phyloP scores from a whole-genome alignment of 1,139 yeast species.

The Hemisphaericaspora xylofermentans region DNA sequence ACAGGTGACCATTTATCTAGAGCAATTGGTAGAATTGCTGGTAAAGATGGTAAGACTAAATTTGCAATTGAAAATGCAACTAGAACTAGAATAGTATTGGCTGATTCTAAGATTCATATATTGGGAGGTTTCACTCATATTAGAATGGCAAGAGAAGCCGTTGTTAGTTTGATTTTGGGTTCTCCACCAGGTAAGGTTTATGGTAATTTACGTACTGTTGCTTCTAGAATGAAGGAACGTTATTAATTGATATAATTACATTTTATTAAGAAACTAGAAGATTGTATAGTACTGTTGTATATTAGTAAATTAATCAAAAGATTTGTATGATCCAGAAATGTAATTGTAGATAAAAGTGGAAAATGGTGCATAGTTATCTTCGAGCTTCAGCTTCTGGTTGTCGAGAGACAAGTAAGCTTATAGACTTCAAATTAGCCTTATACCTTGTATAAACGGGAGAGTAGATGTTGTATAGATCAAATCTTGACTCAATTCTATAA shows the following conservation, averaged over 20 bases:
- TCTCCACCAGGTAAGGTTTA: constrained; percentile 98
- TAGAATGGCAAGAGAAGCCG: constrained; percentile 96
- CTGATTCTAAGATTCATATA: constrained; percentile 94
- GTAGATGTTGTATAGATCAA: too few relatives aligned
- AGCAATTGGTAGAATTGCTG: constrained; percentile 99
- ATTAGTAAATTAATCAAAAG: too few relatives aligned
- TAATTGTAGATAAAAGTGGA: too few relatives aligned
- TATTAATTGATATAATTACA: constrained; percentile 54
- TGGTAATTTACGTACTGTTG: constrained; percentile 94
- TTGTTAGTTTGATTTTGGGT: constrained; percentile 91
- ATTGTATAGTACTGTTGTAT: background rate
- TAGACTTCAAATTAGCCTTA: too few relatives aligned
- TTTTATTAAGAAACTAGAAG: background rate
- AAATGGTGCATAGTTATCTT: background rate
- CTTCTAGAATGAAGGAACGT: constrained; percentile 95
- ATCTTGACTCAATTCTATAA: too few relatives aligned
- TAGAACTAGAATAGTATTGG: constrained; percentile 94
- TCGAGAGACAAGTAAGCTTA: too few relatives aligned
- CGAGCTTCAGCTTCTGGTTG: too few relatives aligned
- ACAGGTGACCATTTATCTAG: constrained; percentile 95
- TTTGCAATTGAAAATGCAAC: constrained; percentile 98
- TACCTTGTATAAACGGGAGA: too few relatives aligned
- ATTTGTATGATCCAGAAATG: too few relatives aligned
- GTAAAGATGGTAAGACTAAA: constrained; percentile 98
- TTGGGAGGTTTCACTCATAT: constrained; percentile 96